Base-by-base conservation (phyloP, 2,329 filamentous ascomycete species). In the Grosmannia penicillata region DNA sequence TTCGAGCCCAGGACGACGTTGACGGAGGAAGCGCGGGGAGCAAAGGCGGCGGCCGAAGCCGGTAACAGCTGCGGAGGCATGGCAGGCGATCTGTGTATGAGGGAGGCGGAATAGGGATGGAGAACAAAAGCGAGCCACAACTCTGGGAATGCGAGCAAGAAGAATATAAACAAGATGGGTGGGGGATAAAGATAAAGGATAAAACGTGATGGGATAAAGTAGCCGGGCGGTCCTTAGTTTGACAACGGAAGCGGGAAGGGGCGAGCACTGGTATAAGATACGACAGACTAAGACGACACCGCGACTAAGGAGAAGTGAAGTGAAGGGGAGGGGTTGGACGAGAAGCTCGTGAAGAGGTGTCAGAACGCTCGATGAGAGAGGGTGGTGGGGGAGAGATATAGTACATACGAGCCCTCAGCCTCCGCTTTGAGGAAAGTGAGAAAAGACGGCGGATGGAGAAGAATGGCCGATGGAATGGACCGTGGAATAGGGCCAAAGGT, bases 41-140 rank as follows among this genome's bases (percentile, higher is more conserved):
- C 89, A 67, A 96, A 98, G 54, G 91, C 89, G 45, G 87, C 86
- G 49, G 91, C 91, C 53, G 91, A 96, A 46, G 89, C 89, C 51
- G 91, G 91, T 52, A 98, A 69, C 58, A 98, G 70, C 69, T 91
- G 81, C 54, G 86, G 82, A 58, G 86, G 86, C 91, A 96, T 40
- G 33, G 31, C 36, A n/a, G n/a, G n/a, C n/a, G n/a, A n/a, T n/a
- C n/a, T 17, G 8, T 31, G 33, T 41, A 38, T 36, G 38, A 53
- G 52, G 52, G 50, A 46, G 50, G 54, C 48, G 52, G 33, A 55
- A 52, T 43, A 37, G 44, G 21, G 15, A 8, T 19, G 8, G 44
- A 39, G 45, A 44, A 39, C 46, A 43, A 26, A 39, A 37, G 37
- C 35, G 34, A 35, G 36, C 33, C 31, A 28, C 34, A 29, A 22